Conservation (phyloP, 768 basidiomycete species). For the Clathrus columnatus region DNA sequence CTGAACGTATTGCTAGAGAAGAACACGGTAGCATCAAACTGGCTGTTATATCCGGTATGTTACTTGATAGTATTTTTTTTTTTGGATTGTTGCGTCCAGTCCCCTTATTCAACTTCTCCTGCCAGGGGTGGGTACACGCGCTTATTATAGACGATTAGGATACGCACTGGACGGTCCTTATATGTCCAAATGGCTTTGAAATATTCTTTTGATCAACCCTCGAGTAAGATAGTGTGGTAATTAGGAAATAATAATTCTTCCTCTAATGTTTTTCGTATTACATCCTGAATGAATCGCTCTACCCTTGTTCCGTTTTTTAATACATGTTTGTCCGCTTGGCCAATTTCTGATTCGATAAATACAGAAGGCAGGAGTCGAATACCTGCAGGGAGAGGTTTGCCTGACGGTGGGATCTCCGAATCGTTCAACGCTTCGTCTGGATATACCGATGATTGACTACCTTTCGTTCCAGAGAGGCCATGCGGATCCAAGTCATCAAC, state of each 20-base stretch:
- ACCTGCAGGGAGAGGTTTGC: slow-evolving; percentile 71
- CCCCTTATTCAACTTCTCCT: slow-evolving; percentile 4
- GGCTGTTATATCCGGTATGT: slow-evolving; percentile 90
- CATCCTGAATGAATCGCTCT: slow-evolving; percentile 91
- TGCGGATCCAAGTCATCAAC: slow-evolving; percentile 84
- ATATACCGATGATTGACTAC: slow-evolving; percentile 25
- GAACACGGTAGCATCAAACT: slow-evolving; percentile 94
- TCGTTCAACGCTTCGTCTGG: slow-evolving; percentile 17
- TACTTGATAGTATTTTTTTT: slow-evolving; percentile 6
- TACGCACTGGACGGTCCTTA: slow-evolving; percentile 96
- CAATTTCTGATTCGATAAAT: slow-evolving; percentile 93
- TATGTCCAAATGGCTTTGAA: slow-evolving; percentile 76
- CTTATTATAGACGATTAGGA: slow-evolving; percentile 91
- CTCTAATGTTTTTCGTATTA: slow-evolving; percentile 88
- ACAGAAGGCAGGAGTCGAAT: slow-evolving; percentile 79
- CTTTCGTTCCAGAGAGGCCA: slow-evolving; percentile 46
- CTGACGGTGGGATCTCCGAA: slow-evolving; percentile 43
- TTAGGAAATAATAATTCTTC: slow-evolving; percentile 96
- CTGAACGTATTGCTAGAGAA: slow-evolving; percentile 92
- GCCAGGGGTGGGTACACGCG: slow-evolving; percentile 90
- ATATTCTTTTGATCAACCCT: neutral
- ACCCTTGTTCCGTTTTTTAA: slow-evolving; percentile 92
- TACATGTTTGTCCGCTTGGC: slow-evolving; percentile 91
- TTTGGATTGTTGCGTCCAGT: neutral
- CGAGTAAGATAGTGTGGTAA: slow-evolving; percentile 58